Percentiles rank a stretch among this genome's conserved stretches.
phyloP scores from a whole-genome alignment of 2,329 filamentous ascomycete genomes.

The Trichoderma semiorbis region DNA sequence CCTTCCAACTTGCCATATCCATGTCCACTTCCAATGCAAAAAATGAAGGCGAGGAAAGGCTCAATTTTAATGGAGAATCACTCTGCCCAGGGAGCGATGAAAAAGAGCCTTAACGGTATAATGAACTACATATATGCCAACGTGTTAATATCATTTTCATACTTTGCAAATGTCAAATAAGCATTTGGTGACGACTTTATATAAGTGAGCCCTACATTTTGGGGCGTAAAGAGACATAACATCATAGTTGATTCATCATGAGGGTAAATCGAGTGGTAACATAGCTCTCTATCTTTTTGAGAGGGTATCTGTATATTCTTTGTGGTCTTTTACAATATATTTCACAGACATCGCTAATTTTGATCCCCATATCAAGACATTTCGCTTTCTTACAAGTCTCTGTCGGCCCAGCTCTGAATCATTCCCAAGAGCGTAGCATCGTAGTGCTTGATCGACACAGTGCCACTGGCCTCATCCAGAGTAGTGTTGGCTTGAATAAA shows the following conservation, averaged over 20 bases:
- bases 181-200: not conserved
- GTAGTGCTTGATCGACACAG: conserved; percentile 80
- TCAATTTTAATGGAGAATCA: not conserved
- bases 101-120: not conserved
- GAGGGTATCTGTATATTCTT: conserved; percentile 3
- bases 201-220: not conserved
- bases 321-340: not conserved
- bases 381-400: conserved; percentile 39
- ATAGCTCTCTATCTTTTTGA: not conserved
- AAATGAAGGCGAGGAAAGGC: not conserved
- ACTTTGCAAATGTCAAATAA: not conserved
- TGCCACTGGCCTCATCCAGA: conserved; percentile 62
- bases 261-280: not conserved
- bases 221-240: not conserved
- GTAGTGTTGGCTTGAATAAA: conserved; percentile 93
- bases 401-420: conserved; percentile 76
- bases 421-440: conserved; percentile 76
- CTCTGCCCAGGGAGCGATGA: not conserved
- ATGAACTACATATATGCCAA: not conserved
- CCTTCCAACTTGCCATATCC: not conserved
- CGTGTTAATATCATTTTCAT: not conserved
- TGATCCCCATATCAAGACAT: not conserved
- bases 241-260: not conserved
- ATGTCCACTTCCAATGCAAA: not conserved
- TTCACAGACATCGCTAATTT: not conserved